Evolutionary conservation across 768 basidiomycete species (phyloP), one percentile per base, ranked within the genome.

Genomic region (Macrolepiota dolichaula): DNA sequence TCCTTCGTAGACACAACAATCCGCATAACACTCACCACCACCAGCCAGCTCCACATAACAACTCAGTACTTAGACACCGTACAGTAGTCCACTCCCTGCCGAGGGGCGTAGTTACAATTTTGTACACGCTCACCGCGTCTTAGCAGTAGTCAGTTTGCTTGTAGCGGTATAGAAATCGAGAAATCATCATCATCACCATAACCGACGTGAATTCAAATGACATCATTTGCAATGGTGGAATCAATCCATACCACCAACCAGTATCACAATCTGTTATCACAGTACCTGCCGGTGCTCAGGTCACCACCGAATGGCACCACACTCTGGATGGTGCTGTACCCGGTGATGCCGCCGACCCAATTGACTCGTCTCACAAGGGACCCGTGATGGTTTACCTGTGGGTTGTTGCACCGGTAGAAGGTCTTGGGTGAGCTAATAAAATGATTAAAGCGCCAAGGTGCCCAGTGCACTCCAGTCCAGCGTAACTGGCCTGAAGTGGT

Each of bases 201-300:
- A 82, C 70, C 17, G 80, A 85, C 66, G 82, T 85, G 12, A 82
- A 77, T 6, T 82, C 81, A 0, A 82, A 82, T 70, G 79, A 79
- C 65, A 56, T 79, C 44, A 85, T 85, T 60, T 85, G 85, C 76
- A 86, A 86, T 54, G 82, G 84, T 24, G 83, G 82, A 12, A 81
- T 82, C 64, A 85, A 84, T 67, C 82, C 81, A 2, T 83, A 81
- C 68, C 76, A 77, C 53, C 71, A 74, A 59, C 82, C 81, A 9
- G 67, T 83, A 13, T 82, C 80, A 3, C 69, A 68, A 24, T 71
- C 71, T 0, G 67, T 82, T 38, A 81, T 85, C 65, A 71, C 73
- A 15, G 81, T 83, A 11, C 72, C 84, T 0, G 85, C 84, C 62
- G 84, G 85, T 19, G 72, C 81, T 5, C 72, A 74, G 59, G 77